phyloP scores from a whole-genome alignment of 441 rosid genomes.

The Metrosideros polymorpha region DNA sequence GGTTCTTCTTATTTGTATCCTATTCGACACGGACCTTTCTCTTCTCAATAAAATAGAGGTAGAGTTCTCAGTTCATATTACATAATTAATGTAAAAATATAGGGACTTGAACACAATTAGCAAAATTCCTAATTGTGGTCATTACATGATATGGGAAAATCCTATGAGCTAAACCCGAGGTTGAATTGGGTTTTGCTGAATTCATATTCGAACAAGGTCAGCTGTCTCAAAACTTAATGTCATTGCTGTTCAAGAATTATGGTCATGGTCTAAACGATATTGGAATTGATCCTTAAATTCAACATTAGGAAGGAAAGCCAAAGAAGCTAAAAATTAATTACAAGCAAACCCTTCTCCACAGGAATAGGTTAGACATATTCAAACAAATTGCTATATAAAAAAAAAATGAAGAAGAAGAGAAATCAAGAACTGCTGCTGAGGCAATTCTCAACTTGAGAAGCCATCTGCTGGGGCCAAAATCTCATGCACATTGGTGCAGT shows the following conservation, averaged over 20 bases:
- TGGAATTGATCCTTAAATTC: neutral
- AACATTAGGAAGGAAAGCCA: neutral
- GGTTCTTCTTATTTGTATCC: too few relatives aligned
- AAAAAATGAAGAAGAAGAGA: neutral
- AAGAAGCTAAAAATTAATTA: neutral
- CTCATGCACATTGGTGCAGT: constrained; percentile 89
- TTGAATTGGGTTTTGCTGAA: neutral
- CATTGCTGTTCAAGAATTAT: too few relatives aligned
- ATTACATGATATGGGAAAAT: neutral
- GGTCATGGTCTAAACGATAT: neutral
- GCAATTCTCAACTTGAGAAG: neutral
- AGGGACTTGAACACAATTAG: too few relatives aligned
- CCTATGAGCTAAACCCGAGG: neutral
- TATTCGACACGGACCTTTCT: neutral
- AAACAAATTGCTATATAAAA: neutral
- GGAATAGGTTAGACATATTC: neutral
- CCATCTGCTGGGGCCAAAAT: constrained; percentile 43
- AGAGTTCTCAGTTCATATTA: neutral
- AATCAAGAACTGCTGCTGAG: neutral
- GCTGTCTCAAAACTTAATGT: too few relatives aligned
- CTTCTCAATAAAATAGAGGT: neutral
- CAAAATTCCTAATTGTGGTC: neutral
- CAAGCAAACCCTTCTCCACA: neutral
- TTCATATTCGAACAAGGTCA: neutral
- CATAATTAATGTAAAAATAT: neutral